phyloP scores from a whole-genome alignment of 805 yeast species.

The Kazachstania psychrophila region DNA sequence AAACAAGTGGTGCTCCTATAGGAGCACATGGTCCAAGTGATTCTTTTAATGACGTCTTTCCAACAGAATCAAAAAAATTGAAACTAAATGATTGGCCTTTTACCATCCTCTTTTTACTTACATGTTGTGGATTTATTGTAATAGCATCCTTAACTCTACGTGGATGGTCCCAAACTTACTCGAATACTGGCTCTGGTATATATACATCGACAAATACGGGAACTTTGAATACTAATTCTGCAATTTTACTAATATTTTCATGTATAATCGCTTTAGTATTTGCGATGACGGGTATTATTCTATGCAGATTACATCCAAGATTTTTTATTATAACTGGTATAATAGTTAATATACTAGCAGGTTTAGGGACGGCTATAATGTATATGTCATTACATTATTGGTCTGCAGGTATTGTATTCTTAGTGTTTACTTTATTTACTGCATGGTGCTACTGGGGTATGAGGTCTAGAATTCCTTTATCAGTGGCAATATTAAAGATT shows the following conservation, averaged over 20 bases:
- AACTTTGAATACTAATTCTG: constrained; percentile 66
- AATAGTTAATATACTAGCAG: constrained; percentile 54
- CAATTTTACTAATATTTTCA: constrained; percentile 58
- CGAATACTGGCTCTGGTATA: constrained; percentile 53
- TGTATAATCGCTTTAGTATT: constrained; percentile 51
- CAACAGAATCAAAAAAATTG: constrained; percentile 40
- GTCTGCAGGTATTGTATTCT: constrained; percentile 71
- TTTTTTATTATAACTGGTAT: constrained; percentile 62
- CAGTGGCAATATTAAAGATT: constrained; percentile 57
- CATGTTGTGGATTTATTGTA: constrained; percentile 57
- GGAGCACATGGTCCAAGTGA: constrained; percentile 24
- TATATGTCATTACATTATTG: constrained; percentile 60
- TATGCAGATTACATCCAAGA: constrained; percentile 58
- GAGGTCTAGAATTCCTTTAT: constrained; percentile 62
- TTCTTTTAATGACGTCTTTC: constrained; percentile 60
- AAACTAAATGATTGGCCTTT: constrained; percentile 66
- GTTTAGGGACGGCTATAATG: constrained; percentile 68
- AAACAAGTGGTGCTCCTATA: constrained; percentile 31
- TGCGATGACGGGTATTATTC: constrained; percentile 44
- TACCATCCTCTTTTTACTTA: constrained; percentile 41
- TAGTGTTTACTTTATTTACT: constrained; percentile 53
- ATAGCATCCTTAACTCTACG: constrained; percentile 60
- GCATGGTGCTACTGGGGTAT: constrained; percentile 69
- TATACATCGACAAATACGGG: constrained; percentile 46
- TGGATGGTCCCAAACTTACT: constrained; percentile 49